A percentile compares a stretch with the other conserved stretches of the same genome.
phyloP scores from a whole-genome alignment of 1,284 basidiomycete genomes.

The Ceratobasidium sp. region DNA sequence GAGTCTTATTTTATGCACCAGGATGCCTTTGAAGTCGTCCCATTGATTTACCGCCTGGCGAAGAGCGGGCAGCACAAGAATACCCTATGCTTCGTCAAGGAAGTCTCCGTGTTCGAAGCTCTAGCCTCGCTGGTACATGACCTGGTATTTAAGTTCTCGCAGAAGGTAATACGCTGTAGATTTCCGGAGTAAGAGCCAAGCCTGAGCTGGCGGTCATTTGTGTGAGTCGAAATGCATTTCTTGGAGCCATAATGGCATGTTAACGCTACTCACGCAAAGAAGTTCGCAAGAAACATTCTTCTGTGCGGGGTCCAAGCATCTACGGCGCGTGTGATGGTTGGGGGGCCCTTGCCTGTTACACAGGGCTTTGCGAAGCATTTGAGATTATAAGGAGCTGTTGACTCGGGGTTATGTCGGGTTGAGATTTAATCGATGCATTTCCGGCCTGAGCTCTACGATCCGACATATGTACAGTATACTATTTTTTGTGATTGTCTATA shows the following conservation, averaged over 20 bases:
- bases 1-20: not conserved
- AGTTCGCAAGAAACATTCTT: not conserved
- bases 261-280: not conserved
- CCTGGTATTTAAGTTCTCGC: not conserved
- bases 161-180: not conserved
- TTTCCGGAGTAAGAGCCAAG: not conserved
- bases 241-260: not conserved
- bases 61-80: not conserved
- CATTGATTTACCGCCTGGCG: not conserved
- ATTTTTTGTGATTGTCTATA: no score
- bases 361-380: not conserved
- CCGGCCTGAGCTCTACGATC: no score
- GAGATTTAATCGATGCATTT: not conserved
- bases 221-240: constrained; percentile 13
- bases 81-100: constrained; percentile 35
- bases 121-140: constrained; percentile 5
- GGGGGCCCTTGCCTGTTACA: not conserved
- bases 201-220: not conserved
- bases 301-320: not conserved
- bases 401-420: not conserved
- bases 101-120: not conserved
- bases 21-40: constrained; percentile 13
- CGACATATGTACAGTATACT: no score
- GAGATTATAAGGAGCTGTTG: not conserved
- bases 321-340: not conserved